Evolutionary conservation across 2,329 filamentous ascomycete genomes (phyloP).

Genomic region (Pezicula radicicola): DNA sequence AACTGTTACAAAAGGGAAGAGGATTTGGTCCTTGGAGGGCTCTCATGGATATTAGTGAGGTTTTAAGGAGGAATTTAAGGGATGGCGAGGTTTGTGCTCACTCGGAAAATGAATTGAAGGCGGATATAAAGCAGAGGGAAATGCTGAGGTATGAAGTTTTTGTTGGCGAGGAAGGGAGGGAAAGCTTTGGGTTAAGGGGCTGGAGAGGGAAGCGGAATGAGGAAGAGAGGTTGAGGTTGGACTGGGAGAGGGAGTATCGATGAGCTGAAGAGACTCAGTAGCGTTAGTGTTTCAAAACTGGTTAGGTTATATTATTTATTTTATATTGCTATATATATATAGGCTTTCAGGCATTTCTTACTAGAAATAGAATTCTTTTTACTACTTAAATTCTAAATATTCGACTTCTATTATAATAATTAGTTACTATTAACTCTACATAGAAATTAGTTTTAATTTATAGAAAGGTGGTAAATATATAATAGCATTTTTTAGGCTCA

Average conservation of each 20-base stretch:
- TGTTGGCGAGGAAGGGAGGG: background rate
- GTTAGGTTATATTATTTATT: no score
- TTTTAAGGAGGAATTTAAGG: background rate
- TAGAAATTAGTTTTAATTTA: no score
- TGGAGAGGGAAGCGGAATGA: background rate
- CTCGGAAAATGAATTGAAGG: background rate
- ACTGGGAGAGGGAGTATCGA: background rate
- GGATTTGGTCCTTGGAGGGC: background rate
- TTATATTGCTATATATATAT: no score
- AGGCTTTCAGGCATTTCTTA: no score
- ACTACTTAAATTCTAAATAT: no score
- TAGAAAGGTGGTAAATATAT: no score
- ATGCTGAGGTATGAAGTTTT: background rate
- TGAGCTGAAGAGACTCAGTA: no score
- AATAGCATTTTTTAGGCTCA: no score
- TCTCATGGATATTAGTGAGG: background rate
- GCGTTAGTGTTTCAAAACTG: no score
- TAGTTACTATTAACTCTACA: no score
- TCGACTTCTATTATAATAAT: no score
- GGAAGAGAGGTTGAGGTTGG: background rate
- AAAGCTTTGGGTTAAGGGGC: background rate
- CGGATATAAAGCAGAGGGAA: background rate
- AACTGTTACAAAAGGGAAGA: background rate
- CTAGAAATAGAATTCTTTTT: no score
- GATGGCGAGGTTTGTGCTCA: background rate